phyloP scores from a whole-genome alignment of 495 filamentous ascomycete genomes.

The Cercophora newfieldiana region DNA sequence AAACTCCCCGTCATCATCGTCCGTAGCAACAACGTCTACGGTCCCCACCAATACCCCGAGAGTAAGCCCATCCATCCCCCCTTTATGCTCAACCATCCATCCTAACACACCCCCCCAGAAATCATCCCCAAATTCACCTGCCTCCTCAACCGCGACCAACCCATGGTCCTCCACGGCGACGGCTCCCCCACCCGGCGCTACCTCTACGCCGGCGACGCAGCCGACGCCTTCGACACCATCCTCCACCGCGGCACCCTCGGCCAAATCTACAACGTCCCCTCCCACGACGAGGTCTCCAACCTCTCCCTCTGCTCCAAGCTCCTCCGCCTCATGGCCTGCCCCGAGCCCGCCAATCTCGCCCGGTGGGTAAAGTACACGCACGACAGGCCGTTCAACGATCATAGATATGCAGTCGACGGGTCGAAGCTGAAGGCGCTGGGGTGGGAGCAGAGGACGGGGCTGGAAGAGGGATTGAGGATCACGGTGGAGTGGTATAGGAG shows the following conservation, averaged over 20 bases:
- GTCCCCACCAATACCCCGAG: constrained; percentile 76
- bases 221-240: constrained; percentile 76
- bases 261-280: constrained; percentile 73
- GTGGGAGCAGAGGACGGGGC: constrained; percentile 63
- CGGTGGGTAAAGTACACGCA: constrained; percentile 64
- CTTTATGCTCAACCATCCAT: neutral
- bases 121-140: constrained; percentile 75
- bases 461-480: constrained; percentile 59
- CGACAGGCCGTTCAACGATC: constrained; percentile 74
- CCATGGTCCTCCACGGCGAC: constrained; percentile 68
- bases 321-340: constrained; percentile 53
- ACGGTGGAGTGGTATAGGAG: constrained; percentile 71
- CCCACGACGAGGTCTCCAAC: constrained; percentile 66
- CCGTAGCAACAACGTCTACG: constrained; percentile 77
- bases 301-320: constrained; percentile 58
- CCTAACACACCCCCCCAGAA: constrained; percentile 43
- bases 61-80: constrained; percentile 50
- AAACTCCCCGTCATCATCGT: constrained; percentile 70
- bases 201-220: constrained; percentile 69
- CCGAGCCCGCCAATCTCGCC: constrained; percentile 45
- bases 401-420: constrained; percentile 66
- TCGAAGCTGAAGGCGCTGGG: constrained; percentile 64
- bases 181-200: constrained; percentile 67
- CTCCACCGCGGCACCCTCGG: constrained; percentile 67
- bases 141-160: constrained; percentile 56